These are phyloP conservation scores for Tetrapisispora phaffii DNA, from an alignment of 805 yeast genomes.

Conservation along the genomic window DNA sequence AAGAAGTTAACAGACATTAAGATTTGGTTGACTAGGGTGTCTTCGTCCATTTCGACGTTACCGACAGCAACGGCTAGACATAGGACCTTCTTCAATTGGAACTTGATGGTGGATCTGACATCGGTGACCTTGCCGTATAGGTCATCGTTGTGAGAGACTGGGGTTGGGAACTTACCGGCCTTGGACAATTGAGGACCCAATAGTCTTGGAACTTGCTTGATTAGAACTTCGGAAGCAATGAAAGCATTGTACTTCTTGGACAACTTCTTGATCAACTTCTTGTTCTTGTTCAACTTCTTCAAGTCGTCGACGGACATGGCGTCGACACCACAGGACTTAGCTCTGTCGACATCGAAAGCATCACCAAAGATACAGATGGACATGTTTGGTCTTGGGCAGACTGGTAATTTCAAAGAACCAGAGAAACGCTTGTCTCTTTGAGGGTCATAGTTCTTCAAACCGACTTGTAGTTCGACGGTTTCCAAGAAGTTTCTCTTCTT, in stretches of 20 bases:
- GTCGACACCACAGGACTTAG: constrained; percentile 97
- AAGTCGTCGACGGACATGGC: constrained; percentile 99
- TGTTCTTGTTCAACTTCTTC: constrained; percentile 99
- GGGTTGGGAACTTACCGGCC: constrained; percentile 99
- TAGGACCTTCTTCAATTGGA: constrained; percentile 99
- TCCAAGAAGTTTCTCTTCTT: constrained; percentile 99
- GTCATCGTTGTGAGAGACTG: constrained; percentile 99
- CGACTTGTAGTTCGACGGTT: constrained; percentile 99
- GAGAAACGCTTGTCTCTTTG: constrained; percentile 99
- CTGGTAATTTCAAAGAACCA: constrained; percentile 96
- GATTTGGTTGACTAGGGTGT: constrained; percentile 90
- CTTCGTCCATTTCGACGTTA: constrained; percentile 99
- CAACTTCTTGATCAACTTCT: constrained; percentile 98
- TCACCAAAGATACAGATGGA: constrained; percentile 99
- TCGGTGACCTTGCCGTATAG: constrained; percentile 91
- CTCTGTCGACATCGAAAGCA: constrained; percentile 99
- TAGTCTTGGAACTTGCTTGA: constrained; percentile 99
- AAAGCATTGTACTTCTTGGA: constrained; percentile 99
- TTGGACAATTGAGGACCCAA: constrained; percentile 99
- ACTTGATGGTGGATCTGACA: constrained; percentile 98
- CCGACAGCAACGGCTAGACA: constrained; percentile 99
- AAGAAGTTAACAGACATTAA: constrained; percentile 98
- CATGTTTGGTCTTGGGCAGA: constrained; percentile 99
- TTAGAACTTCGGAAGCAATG: constrained; percentile 97
- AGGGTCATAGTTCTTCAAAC: constrained; percentile 99